phyloP scores from a whole-genome alignment of 2,329 filamentous ascomycete genomes.

The Botrytis fragariae region DNA sequence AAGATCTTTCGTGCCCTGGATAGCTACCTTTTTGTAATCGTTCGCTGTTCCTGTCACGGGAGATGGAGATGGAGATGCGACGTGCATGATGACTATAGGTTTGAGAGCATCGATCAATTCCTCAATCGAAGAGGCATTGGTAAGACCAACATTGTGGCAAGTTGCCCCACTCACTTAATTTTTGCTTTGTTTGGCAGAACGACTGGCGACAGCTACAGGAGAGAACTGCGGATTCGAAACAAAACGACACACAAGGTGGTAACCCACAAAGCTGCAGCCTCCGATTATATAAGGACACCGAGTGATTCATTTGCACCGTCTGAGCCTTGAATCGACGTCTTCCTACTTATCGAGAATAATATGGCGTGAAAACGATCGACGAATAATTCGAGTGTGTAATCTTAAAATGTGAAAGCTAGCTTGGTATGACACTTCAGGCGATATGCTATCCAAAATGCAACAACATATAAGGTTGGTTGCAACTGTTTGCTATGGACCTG shows the following conservation, averaged over 20 bases:
- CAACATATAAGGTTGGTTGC: background rate
- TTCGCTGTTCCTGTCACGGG: slow-evolving; percentile 2
- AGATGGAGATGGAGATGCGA: slow-evolving; percentile 14
- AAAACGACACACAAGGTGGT: slow-evolving; percentile 8
- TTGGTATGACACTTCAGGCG: background rate
- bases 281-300: background rate
- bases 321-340: background rate
- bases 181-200: background rate
- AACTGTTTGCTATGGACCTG: background rate
- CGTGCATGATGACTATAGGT: background rate
- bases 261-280: slow-evolving; percentile 4
- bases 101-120: background rate
- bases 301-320: background rate
- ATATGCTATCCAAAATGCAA: background rate
- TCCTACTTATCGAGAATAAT: background rate
- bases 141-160: slow-evolving; percentile 13
- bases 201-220: background rate
- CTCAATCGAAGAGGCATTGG: background rate
- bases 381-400: background rate
- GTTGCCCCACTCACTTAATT: background rate
- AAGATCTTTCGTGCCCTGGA: slow-evolving; percentile 12
- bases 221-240: background rate
- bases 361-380: background rate
- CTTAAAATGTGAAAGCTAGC: background rate
- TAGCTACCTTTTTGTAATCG: background rate